Evolutionary conservation across 805 yeast species (phyloP), one percentile per base, ranked within the genome.

Genomic region (Phaffomyces opuntiae): DNA sequence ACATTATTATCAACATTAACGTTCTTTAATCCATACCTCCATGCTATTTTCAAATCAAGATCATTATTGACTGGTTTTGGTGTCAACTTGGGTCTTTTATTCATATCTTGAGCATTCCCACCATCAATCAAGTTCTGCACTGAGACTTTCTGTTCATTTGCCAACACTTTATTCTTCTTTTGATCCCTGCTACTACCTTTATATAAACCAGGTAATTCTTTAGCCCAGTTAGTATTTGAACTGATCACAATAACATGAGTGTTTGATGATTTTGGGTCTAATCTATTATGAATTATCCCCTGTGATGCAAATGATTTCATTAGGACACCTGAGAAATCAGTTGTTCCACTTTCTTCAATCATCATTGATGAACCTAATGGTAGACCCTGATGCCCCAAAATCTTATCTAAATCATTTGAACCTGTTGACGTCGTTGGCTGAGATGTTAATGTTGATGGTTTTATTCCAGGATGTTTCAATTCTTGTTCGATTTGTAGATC

Each of bases 381-480:
- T 14, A 90, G 61, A 1, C 99, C 99, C 46, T 78, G 83, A 62
- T 91, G 98, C 1, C 75, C 77, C 43, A 91, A 60, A 4, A 87
- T 64, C 51, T 73, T 77, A 62, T 91, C 98, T 21, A 91, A 62
- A 57, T 87, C 90, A 8, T 72, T 60, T 24, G 83, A 74, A 2
- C 97, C 97, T 0, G 96, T 83, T 1, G 97, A 87, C 1, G 83
- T 73, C 1, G 89, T 78, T 0, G 85, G 81, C 45, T 78, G 81
- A 3, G 96, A 82, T 6, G 89, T 82, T 24, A 81, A 64, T 0
- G 62, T 60, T 0, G 97, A 89, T 0, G 97, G 95, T 50, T 81
- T 73, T 2, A 85, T 69, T 3, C 85, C 89, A 0, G 81, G 81
- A 36, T 56, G 60, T 34, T 51, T 53, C 40, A 49, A 38, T 27